Evolutionary conservation across 2,329 filamentous ascomycete species (phyloP), one percentile per base, ranked within the genome.

Genomic region (Triangularia setosa): DNA sequence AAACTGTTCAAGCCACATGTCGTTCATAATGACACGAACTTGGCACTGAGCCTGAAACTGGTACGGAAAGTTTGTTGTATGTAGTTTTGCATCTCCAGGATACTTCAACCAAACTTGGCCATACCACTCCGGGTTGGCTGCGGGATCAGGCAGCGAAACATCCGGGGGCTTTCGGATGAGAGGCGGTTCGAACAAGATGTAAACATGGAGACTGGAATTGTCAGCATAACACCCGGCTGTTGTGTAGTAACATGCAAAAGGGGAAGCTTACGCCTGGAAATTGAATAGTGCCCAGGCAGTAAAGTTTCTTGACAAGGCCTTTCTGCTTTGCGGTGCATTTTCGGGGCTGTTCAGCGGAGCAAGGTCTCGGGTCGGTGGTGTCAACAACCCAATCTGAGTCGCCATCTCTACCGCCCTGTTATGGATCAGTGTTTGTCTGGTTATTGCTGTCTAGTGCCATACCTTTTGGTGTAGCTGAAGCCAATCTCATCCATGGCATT

Each of bases 21-120:
- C 72, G 58, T 76, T 76, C 70, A 78, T 73, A 40, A 78, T 75
- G 0, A 75, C 59, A 0, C 74, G 69, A 1, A 79, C 75, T 0
- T 65, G 58, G 0, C 64, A 71, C 18, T 69, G 68, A 0, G 73
- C 73, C 23, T 64, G 65, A 40, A 79, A 73, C 3, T 74, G 62
- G 0, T 73, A 64, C 0, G 73, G 72, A 54, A 75, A 72, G 14
- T 68, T 58, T 0, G 68, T 68, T 0, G 73, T 67, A 6, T 69
- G 67, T 1, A 72, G 68, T 0, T 65, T 64, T 0, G 68, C 58
- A 8, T 64, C 68, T 4, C 69, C 30, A 0, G 77, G 77, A 59
- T 79, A 79, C 21, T 69, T 74, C 0, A 78, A 62, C 71, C 72
- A 75, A 2, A 77, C 67, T 48, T 79, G 76, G 2, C 76, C 75